Evolutionary conservation across 2,329 filamentous ascomycete genomes (phyloP).

Genomic region (Colletotrichum phormii): DNA sequence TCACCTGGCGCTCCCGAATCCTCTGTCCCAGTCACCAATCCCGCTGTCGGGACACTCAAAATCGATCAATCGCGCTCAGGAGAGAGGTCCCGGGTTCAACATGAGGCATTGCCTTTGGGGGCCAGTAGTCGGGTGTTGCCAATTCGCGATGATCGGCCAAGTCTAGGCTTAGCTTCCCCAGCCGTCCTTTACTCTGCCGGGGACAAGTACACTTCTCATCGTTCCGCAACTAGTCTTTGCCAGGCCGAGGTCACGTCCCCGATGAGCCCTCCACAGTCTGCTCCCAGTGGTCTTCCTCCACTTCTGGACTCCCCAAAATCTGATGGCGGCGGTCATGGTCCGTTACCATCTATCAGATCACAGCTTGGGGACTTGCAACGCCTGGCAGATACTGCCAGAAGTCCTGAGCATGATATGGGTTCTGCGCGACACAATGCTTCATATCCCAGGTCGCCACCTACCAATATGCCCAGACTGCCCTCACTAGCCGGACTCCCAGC

Average conservation of each 20-base stretch:
- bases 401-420: slow-evolving; percentile 47
- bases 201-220: slow-evolving; percentile 22
- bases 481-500: slow-evolving; percentile 39
- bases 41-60: slow-evolving; percentile 33
- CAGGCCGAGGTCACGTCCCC: slow-evolving; percentile 25
- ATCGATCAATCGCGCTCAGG: slow-evolving; percentile 3
- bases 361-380: slow-evolving; percentile 50
- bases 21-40: slow-evolving; percentile 33
- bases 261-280: slow-evolving; percentile 29
- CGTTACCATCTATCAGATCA: slow-evolving; percentile 52
- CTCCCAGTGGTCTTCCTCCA: slow-evolving; percentile 48
- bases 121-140: slow-evolving; percentile 46
- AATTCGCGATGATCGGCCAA: slow-evolving; percentile 46
- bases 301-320: slow-evolving; percentile 50
- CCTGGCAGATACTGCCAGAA: slow-evolving; percentile 44
- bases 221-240: background rate
- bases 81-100: slow-evolving; percentile 5
- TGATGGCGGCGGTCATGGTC: slow-evolving; percentile 48
- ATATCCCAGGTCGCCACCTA: slow-evolving; percentile 51
- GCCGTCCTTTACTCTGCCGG: slow-evolving; percentile 24
- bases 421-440: slow-evolving; percentile 40
- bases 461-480: slow-evolving; percentile 45
- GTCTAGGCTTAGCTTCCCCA: slow-evolving; percentile 19
- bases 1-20: slow-evolving; percentile 26
- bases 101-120: background rate